Percentiles rank a stretch among this genome's conserved stretches.
Conservation (phyloP, 352 stramenopile genomes). For the Pythium aquatile region DNA sequence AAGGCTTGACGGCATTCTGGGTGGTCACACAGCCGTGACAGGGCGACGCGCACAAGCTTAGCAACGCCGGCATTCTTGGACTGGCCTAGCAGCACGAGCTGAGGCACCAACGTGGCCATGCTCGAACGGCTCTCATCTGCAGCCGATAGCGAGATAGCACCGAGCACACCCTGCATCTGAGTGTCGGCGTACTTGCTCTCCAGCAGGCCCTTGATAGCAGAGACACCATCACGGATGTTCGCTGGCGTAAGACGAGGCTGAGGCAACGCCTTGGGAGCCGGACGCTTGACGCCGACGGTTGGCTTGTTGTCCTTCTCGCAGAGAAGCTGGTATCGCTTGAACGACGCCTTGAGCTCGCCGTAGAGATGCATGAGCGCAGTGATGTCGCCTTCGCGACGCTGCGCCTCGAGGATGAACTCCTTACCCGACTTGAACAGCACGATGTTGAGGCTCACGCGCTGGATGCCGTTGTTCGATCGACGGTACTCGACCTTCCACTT, state of each 20-base stretch:
- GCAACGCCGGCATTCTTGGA: conserved; percentile 58
- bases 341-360: conserved; percentile 70
- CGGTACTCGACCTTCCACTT: conserved; percentile 89
- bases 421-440: conserved; percentile 72
- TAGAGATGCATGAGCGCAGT: conserved; percentile 80
- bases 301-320: conserved; percentile 47
- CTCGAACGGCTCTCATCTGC: conserved; percentile 51
- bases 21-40: conserved; percentile 82
- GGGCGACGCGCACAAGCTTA: conserved; percentile 65
- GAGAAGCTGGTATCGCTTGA: conserved; percentile 73
- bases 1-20: conserved; percentile 81
- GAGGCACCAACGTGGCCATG: conserved; percentile 66
- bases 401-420: conserved; percentile 75
- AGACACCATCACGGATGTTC: conserved; percentile 56
- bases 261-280: conserved; percentile 59
- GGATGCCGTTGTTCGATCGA: conserved; percentile 36
- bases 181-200: conserved; percentile 74
- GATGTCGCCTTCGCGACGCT: conserved; percentile 78
- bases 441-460: conserved; percentile 78
- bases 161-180: conserved; percentile 82
- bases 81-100: conserved; percentile 64
- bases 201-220: conserved; percentile 65
- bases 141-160: conserved; percentile 75
- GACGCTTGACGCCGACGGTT: conserved; percentile 56
- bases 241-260: conserved; percentile 43